phyloP scores from a whole-genome alignment of 768 basidiomycete genomes.

The Asterophora parasitica region DNA sequence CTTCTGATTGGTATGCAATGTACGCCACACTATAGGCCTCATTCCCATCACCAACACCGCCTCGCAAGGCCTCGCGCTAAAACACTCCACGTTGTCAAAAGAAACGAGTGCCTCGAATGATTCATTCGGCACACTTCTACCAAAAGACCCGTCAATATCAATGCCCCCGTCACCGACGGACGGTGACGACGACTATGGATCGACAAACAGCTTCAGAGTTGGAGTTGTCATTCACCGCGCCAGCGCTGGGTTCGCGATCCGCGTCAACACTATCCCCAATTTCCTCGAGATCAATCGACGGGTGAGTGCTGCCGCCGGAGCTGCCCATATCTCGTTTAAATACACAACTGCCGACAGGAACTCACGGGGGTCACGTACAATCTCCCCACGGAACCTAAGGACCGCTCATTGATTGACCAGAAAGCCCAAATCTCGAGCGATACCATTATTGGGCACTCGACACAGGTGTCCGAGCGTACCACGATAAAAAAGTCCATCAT shows the following conservation, averaged over 20 bases:
- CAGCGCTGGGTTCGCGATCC: conserved; percentile 51
- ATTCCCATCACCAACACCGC: conserved; percentile 38
- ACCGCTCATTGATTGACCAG: conserved; percentile 66
- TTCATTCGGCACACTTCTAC: conserved; percentile 15
- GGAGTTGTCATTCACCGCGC: conserved; percentile 58
- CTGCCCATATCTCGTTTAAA: not conserved
- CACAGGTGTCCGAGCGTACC: conserved; percentile 74
- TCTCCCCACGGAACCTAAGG: conserved; percentile 56
- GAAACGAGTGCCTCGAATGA: conserved; percentile 16
- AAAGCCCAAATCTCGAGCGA: conserved; percentile 83
- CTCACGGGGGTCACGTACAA: conserved; percentile 46
- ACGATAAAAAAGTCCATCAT: conserved; percentile 77
- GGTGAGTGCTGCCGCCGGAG: conserved; percentile 35
- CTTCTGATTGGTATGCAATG: conserved; percentile 1
- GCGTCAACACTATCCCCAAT: conserved; percentile 71
- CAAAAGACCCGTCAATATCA: conserved; percentile 30
- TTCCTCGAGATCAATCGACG: conserved; percentile 81
- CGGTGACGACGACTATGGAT: conserved; percentile 29
- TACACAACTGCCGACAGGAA: conserved; percentile 32
- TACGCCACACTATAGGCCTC: conserved; percentile 32
- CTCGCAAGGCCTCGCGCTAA: conserved; percentile 47
- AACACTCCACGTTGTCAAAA: conserved; percentile 51
- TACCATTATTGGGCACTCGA: conserved; percentile 77
- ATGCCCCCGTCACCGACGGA: conserved; percentile 42
- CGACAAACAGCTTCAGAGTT: conserved; percentile 51